Base-by-base conservation (phyloP, 2,329 filamentous ascomycete genomes). In the Colletotrichum eremochloae region DNA sequence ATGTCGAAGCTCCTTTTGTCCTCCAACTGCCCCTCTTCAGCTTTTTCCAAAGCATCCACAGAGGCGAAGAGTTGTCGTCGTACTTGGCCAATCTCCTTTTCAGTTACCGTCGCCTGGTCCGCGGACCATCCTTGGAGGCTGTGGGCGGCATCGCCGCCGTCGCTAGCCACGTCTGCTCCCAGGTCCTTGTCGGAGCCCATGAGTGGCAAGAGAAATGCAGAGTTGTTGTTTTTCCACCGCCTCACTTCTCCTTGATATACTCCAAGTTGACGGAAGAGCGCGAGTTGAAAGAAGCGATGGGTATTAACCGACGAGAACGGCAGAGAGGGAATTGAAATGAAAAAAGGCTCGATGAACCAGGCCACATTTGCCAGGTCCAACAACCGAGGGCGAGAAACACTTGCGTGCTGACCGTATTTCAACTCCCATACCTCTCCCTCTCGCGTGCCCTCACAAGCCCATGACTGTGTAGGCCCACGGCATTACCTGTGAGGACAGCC, bases 1-100 rank as follows among this genome's bases (percentile, higher is more conserved):
- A 67, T 70, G 38, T 46, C 65, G n/a, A 53, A 68, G 24, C 68
- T 67, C 42, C 52, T 76, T 74, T 42, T 74, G 57, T 58, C 69
- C 58, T 74, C 56, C 64, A 62, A 56, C 24, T 42, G 36, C 12
- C 9, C 38, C 46, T 69, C 52, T 29, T 60, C 58, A 12, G 52
- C 60, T 40, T 48, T 69, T 42, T 64, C 66, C 44, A 61, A 33
- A 29, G 48, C 69, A 24, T 58, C 58, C 52, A 46, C 57, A 20
- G 66, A 40, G 38, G 53, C 33, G 56, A 63, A 62, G 33, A 14
- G 12, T 20, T 52, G 38, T 5, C 36, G 56, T n/a, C 4, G 36
- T 58, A 2, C 11, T 36, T 62, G 67, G 14, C 12, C 60, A 52
- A 31, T n/a, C 48, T 65, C 71, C 48, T 52, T 61, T 71, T 67